A percentile compares a stretch with the other conserved stretches of the same genome.
phyloP scores from a whole-genome alignment of 352 stramenopile genomes.

The Pythium graminicola region DNA sequence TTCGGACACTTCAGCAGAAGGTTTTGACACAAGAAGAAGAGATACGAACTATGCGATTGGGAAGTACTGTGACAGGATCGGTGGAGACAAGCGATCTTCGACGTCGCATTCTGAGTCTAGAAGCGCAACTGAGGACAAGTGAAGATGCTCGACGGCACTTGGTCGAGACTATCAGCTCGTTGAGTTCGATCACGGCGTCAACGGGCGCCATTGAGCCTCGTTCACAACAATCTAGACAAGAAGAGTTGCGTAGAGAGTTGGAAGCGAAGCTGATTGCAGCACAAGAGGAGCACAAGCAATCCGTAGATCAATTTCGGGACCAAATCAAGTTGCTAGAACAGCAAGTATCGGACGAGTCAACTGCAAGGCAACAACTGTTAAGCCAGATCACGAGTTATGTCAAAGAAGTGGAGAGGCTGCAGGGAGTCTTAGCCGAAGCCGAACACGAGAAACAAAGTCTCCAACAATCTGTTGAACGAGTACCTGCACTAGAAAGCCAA shows the following conservation, averaged over 20 bases:
- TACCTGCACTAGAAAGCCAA: slow-evolving; percentile 48
- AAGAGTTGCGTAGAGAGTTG: slow-evolving; percentile 4
- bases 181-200: slow-evolving; percentile 23
- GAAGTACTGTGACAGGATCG: not conserved
- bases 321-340: slow-evolving; percentile 24
- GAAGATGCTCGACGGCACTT: slow-evolving; percentile 59
- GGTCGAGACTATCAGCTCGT: slow-evolving; percentile 42
- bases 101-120: slow-evolving; percentile 28
- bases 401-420: slow-evolving; percentile 34
- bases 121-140: slow-evolving; percentile 54
- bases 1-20: slow-evolving; percentile 17
- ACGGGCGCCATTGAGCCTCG: not conserved
- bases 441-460: slow-evolving; percentile 31
- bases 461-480: slow-evolving; percentile 24
- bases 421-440: slow-evolving; percentile 19
- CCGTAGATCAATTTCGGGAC: slow-evolving; percentile 7
- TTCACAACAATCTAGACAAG: not conserved
- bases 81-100: slow-evolving; percentile 11
- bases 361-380: slow-evolving; percentile 17
- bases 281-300: slow-evolving; percentile 3
- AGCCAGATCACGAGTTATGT: slow-evolving; percentile 22
- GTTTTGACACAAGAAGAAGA: slow-evolving; percentile 21
- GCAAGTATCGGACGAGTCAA: slow-evolving; percentile 23
- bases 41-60: slow-evolving; percentile 6
- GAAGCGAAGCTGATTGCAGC: slow-evolving; percentile 8